Evolutionary conservation across 2,329 filamentous ascomycete species (phyloP).

Genomic region (Tolypocladium inflatum): DNA sequence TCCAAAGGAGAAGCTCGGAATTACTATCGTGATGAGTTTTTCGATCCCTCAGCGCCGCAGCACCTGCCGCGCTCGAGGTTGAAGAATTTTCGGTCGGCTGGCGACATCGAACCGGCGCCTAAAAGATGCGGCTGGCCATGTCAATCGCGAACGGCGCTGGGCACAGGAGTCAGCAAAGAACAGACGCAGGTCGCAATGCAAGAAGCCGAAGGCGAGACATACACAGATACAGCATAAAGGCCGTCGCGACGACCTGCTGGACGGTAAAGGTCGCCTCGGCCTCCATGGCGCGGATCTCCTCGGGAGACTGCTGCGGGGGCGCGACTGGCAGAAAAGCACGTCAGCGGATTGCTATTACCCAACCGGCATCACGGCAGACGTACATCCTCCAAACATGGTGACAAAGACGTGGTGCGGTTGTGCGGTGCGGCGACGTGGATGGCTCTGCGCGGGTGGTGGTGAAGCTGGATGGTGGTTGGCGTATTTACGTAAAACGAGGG

Average conservation of each 20-base stretch:
- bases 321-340: constrained; percentile 36
- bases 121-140: constrained; percentile 35
- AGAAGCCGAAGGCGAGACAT: constrained; percentile 24
- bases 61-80: neutral
- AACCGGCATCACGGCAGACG: constrained; percentile 14
- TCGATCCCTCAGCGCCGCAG: neutral
- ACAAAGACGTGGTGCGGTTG: neutral
- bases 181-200: neutral
- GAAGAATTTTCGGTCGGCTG: neutral
- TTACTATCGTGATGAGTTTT: neutral
- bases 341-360: constrained; percentile 11
- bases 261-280: constrained; percentile 57
- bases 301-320: constrained; percentile 58
- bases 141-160: constrained; percentile 51
- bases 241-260: constrained; percentile 55
- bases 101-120: constrained; percentile 6
- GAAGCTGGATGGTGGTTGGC: neutral
- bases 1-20: neutral
- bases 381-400: constrained; percentile 28
- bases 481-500: constrained; percentile 13
- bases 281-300: constrained; percentile 64
- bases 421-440: neutral
- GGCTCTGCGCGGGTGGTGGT: neutral
- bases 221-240: constrained; percentile 69
- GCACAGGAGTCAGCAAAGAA: constrained; percentile 4